Conservation (phyloP, 31 red algal species). For the Asparagopsis taxiformis region DNA sequence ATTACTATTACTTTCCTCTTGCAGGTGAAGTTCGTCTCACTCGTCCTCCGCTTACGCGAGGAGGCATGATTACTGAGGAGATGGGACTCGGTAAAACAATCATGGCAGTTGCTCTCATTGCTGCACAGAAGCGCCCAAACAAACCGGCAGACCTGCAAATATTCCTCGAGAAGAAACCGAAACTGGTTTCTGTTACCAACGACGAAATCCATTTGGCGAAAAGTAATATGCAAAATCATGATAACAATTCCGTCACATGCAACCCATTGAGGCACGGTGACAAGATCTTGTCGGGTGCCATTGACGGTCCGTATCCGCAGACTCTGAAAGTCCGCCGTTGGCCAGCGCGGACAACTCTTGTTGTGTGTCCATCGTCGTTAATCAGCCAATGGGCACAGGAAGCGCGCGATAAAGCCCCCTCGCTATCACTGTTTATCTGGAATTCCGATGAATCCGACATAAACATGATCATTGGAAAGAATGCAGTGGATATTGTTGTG, state of each 20-base stretch:
- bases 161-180: constrained; percentile 36
- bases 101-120: constrained; percentile 59
- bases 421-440: constrained; percentile 47
- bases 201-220: constrained; percentile 14
- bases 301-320: constrained; percentile 32
- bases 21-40: constrained; percentile 61
- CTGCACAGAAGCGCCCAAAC: constrained; percentile 32
- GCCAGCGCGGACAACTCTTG: constrained; percentile 55
- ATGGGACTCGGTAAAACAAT: constrained; percentile 78
- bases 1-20: constrained; percentile 65
- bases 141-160: constrained; percentile 30
- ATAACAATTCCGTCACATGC: not conserved
- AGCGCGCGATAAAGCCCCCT: constrained; percentile 31
- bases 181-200: constrained; percentile 15
- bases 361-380: constrained; percentile 48
- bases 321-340: constrained; percentile 44
- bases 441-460: constrained; percentile 1
- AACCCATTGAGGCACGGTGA: constrained; percentile 41
- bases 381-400: constrained; percentile 62
- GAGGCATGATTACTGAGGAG: constrained; percentile 72
- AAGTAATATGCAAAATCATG: constrained; percentile 32
- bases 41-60: constrained; percentile 50
- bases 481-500: constrained; percentile 59
- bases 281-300: constrained; percentile 12
- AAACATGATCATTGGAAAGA: constrained; percentile 24